phyloP scores from a whole-genome alignment of 257 asterid genomes.

The Solanum verrucosum region DNA sequence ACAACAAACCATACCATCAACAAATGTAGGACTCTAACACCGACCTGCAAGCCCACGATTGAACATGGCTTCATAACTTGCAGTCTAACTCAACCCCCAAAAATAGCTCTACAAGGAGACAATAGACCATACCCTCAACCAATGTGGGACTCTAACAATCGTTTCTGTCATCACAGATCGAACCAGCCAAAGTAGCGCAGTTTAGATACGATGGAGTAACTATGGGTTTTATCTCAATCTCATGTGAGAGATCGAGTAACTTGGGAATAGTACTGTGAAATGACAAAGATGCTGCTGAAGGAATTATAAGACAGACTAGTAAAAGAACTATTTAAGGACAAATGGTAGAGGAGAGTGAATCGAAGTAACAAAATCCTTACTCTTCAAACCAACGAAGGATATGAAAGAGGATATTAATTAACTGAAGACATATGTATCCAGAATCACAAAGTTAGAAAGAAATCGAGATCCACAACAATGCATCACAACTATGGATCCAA shows the following conservation, averaged over 20 bases:
- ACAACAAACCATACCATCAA: not conserved
- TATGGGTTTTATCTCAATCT: not conserved
- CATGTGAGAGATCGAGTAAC: not conserved
- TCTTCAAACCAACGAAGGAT: not conserved
- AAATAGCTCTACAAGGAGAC: not conserved
- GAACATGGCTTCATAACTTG: not conserved
- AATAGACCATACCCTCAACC: not conserved
- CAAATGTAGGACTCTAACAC: not conserved
- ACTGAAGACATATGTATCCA: not conserved
- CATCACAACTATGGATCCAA: not conserved
- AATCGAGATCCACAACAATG: not conserved
- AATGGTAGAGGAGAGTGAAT: not conserved
- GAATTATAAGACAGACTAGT: not conserved
- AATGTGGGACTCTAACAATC: not conserved
- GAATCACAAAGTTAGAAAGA: not conserved
- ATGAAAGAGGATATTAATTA: not conserved
- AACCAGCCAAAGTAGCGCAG: not conserved
- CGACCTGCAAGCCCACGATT: not conserved
- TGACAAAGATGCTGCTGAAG: not conserved
- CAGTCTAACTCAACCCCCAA: not conserved
- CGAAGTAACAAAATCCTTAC: not conserved
- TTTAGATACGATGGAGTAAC: not conserved
- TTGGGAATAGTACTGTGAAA: not conserved
- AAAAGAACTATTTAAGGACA: not conserved
- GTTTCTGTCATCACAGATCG: not conserved